Conservation (phyloP, 2,329 filamentous ascomycete genomes). For the Tolypocladium album region DNA sequence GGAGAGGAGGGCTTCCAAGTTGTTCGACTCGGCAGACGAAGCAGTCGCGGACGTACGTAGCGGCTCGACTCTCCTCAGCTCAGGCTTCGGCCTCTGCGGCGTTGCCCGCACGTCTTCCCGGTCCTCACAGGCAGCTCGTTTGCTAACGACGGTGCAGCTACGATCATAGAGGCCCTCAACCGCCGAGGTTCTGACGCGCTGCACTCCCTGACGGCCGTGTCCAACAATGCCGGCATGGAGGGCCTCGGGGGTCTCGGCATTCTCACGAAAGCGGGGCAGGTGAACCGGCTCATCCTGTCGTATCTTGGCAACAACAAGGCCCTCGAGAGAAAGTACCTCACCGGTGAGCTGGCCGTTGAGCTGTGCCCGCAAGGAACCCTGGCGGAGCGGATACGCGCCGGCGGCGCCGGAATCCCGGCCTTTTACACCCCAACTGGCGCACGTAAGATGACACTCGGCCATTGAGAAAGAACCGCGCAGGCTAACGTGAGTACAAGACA, state of each 20-base stretch:
- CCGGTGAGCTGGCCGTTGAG: conserved; percentile 64
- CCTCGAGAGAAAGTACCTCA: conserved; percentile 64
- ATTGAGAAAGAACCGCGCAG: background rate
- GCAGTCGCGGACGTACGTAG: conserved; percentile 62
- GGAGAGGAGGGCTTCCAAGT: conserved; percentile 29
- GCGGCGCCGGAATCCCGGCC: conserved; percentile 66
- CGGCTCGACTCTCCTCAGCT: conserved; percentile 60
- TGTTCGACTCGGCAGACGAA: conserved; percentile 47
- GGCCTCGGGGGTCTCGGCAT: conserved; percentile 58
- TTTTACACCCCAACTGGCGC: conserved; percentile 72
- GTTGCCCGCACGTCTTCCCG: conserved; percentile 44
- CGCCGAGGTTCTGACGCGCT: conserved; percentile 48
- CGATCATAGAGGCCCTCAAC: conserved; percentile 58
- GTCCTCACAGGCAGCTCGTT: background rate
- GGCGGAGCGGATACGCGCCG: conserved; percentile 61
- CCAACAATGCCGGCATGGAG: conserved; percentile 68
- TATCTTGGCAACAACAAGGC: conserved; percentile 71
- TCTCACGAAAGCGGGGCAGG: conserved; percentile 57
- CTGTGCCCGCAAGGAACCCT: conserved; percentile 68
- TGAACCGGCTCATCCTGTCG: conserved; percentile 61
- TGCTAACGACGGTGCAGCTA: conserved; percentile 35
- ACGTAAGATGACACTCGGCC: conserved; percentile 29
- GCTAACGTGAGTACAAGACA: conserved; percentile 30
- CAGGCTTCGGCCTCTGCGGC: conserved; percentile 75
- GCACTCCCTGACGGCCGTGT: conserved; percentile 62